A percentile compares a stretch with the other conserved stretches of the same genome.
Conservation (phyloP, 2,329 filamentous ascomycete genomes). For the Simplicillium sp. region DNA sequence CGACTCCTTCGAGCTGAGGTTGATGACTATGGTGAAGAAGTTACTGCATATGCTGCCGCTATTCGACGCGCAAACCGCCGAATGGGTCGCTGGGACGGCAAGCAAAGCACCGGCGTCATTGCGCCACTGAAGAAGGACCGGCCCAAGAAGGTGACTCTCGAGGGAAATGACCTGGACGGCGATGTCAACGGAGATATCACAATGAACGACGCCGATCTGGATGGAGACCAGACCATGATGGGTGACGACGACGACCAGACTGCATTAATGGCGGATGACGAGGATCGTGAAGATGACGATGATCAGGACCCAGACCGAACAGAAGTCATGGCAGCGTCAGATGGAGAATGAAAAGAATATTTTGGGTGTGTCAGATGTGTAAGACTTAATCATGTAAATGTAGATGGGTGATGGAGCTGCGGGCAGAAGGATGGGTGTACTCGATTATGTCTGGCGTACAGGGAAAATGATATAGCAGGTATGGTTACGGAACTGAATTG, state of each 20-base stretch:
- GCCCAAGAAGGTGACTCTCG: slow-evolving; percentile 11
- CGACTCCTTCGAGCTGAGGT: slow-evolving; percentile 50
- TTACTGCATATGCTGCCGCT: slow-evolving; percentile 54
- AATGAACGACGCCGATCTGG: slow-evolving; percentile 33
- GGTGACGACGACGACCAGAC: slow-evolving; percentile 25
- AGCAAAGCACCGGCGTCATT: slow-evolving; percentile 34
- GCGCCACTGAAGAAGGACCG: slow-evolving; percentile 29
- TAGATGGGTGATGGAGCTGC: no score
- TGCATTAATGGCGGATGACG: slow-evolving; percentile 20
- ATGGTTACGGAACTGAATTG: no score
- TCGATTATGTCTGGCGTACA: no score
- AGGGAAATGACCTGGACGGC: slow-evolving; percentile 18
- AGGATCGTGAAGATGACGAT: slow-evolving; percentile 36
- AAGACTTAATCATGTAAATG: neutral
- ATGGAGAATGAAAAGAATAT: slow-evolving; percentile 16
- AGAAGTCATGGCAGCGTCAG: slow-evolving; percentile 26
- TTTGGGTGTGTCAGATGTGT: neutral
- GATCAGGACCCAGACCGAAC: slow-evolving; percentile 31
- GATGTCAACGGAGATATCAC: slow-evolving; percentile 29
- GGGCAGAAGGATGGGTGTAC: no score
- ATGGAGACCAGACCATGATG: slow-evolving; percentile 26
- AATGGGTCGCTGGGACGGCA: slow-evolving; percentile 58
- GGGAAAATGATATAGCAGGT: no score
- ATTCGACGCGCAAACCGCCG: slow-evolving; percentile 55
- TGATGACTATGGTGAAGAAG: slow-evolving; percentile 72